Percentiles rank a stretch among this genome's conserved stretches.
phyloP scores from a whole-genome alignment of 192 early-diverging fungal species.

The Ramicandelaber brevisporus region DNA sequence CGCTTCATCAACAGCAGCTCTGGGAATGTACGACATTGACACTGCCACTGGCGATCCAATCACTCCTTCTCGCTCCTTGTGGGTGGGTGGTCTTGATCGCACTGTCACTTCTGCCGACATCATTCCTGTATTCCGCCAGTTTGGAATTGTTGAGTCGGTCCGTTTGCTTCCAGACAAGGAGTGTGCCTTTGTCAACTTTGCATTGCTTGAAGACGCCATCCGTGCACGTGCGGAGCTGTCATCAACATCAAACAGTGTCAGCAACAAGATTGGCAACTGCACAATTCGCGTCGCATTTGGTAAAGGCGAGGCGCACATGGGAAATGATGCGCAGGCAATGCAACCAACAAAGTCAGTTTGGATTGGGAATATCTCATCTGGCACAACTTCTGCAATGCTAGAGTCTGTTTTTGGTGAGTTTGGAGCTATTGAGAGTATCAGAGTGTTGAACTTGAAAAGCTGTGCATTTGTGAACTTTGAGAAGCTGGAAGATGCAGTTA shows the following conservation, averaged over 20 bases:
- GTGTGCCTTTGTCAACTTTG: slow-evolving; percentile 85
- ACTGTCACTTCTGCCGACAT: slow-evolving; percentile 55
- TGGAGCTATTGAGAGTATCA: slow-evolving; percentile 78
- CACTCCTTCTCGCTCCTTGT: slow-evolving; percentile 80
- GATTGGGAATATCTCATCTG: slow-evolving; percentile 84
- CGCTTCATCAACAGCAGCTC: too few species aligned
- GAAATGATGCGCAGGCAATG: slow-evolving; percentile 22
- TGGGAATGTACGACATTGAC: too few species aligned
- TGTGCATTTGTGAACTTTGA: slow-evolving; percentile 96
- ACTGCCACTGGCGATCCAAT: too few species aligned
- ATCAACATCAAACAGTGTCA: too few species aligned
- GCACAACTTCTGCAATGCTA: slow-evolving; percentile 42
- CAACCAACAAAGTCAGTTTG: slow-evolving; percentile 24
- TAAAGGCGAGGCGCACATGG: slow-evolving; percentile 32
- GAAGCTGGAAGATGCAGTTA: slow-evolving; percentile 67
- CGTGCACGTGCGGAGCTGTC: slow-evolving; percentile 58
- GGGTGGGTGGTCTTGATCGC: slow-evolving; percentile 82
- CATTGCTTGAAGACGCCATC: slow-evolving; percentile 61
- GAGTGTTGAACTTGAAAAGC: slow-evolving; percentile 85
- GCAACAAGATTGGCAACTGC: slow-evolving; percentile 46
- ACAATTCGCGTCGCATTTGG: slow-evolving; percentile 60
- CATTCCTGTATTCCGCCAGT: slow-evolving; percentile 50
- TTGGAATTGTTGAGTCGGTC: slow-evolving; percentile 72
- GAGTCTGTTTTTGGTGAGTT: slow-evolving; percentile 47
- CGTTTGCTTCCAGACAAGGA: slow-evolving; percentile 82